Evolutionary conservation across 2,329 filamentous ascomycete species (phyloP).

Genomic region (Nemania sp.): DNA sequence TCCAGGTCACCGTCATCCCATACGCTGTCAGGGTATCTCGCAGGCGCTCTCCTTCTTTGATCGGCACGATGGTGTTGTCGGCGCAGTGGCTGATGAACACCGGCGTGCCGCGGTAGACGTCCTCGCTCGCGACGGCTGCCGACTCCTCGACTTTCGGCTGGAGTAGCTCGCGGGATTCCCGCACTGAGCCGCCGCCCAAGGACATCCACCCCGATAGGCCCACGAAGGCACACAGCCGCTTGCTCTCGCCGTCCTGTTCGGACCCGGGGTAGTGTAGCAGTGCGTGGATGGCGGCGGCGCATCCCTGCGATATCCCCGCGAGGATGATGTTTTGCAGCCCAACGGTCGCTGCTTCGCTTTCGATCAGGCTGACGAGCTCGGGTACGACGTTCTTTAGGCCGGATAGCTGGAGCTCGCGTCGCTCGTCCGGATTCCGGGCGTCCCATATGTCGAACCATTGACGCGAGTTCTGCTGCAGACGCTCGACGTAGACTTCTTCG

Average conservation of each 20-base stretch:
- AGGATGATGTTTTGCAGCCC: constrained; percentile 47
- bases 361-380: constrained; percentile 41
- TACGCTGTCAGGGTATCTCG: constrained; percentile 43
- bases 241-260: neutral
- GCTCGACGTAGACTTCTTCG: constrained; percentile 38
- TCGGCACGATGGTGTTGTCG: constrained; percentile 48
- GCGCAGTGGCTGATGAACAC: constrained; percentile 51
- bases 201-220: constrained; percentile 33
- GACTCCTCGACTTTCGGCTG: constrained; percentile 21
- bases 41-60: constrained; percentile 44
- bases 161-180: constrained; percentile 37
- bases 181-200: constrained; percentile 20
- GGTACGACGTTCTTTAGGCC: constrained; percentile 47
- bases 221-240: constrained; percentile 28
- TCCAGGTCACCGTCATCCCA: constrained; percentile 47
- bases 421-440: constrained; percentile 43
- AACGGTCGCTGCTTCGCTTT: constrained; percentile 42
- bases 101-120: constrained; percentile 47
- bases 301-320: constrained; percentile 53
- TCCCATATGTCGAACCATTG: constrained; percentile 60
- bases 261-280: constrained; percentile 29
- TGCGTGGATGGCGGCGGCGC: constrained; percentile 42
- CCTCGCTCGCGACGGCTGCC: constrained; percentile 26
- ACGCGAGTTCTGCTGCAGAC: constrained; percentile 35
- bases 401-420: constrained; percentile 47